Base-by-base conservation (phyloP, 2,329 filamentous ascomycete genomes). In the Onygenales sp. region DNA sequence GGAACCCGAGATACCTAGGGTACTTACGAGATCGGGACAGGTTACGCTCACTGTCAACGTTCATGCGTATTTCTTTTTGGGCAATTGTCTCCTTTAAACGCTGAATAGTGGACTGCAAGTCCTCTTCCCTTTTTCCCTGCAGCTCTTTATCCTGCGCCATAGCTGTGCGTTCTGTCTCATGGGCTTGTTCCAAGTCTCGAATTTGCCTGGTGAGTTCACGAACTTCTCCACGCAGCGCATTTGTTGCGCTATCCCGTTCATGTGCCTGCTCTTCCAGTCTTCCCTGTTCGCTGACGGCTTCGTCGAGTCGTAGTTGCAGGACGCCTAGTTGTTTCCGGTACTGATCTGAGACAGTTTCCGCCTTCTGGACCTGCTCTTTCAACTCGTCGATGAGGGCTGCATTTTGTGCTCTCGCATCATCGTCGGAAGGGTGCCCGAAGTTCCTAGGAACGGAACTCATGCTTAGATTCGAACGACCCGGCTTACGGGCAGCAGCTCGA, bases 141-240 rank as follows among this genome's bases (percentile, higher is more conserved):
- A 94, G 89, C 60, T 96, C 91, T 74, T 94, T 93, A 69, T 97
- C 92, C 71, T 91, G 89, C 65, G 89, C 83, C 73, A 92, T 87
- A 52, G 88, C 83, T 64, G 85, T 88, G 58, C 89, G 83, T 72
- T 98, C 93, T 44, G 87, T 84, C 69, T 97, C 92, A 69, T 95
- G 94, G 59, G 94, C 91, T 59, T 85, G 84, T 70, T 96, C 91
- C 74, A 96, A 84, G 69, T 98, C 93, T 59, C 92, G 83, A 65
- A 89, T 87, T 70, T 94, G 86, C 58, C 90, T 82, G 33, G 85
- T 82, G 53, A 85, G 79, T 61, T 97, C 91, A 62, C 88, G 83
- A 73, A 93, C 91, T 64, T 95, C 89, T 63, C 88, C 90, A 64
- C 84, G 83, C 52, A 97, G 77, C 7, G 80, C 76, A 69, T 95